Base-by-base conservation (phyloP, 2,329 filamentous ascomycete species). In the Sporothrix schenckii region DNA sequence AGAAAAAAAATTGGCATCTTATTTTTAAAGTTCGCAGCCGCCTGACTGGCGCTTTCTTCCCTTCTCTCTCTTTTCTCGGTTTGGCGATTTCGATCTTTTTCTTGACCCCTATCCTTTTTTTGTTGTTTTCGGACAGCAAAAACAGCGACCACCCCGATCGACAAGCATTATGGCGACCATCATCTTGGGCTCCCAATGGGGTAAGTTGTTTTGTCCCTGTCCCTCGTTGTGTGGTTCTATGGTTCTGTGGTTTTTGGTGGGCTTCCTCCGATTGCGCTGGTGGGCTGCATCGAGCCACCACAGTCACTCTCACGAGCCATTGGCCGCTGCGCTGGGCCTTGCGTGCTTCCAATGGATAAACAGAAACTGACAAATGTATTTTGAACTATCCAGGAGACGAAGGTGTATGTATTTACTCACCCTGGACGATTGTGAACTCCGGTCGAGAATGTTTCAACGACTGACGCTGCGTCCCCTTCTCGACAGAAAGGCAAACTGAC, bases 171-270 rank as follows among this genome's bases (percentile, higher is more conserved):
- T 84, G 80, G 84, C 85, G 70, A 88, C 86, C 60, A 83, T 88
- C 72, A 84, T 87, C 74, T 82, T 88, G 74, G 87, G 87, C 72
- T 82, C 84, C 76, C 86, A 88, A 80, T 89, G 86, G 83, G 87
- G 86, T 80, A 83, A 87, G 76, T 74, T 61, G 16, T 60, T 30
- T 30, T 30, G 4, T 52, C 69, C 34, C 39, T 69, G 66, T 72
- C 34, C 61, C 47, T 49, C 24, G 24, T 49, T n/a, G 24, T 71
- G 13, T 44, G 75, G 39, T 50, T 24, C 24, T 19, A 6, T 9
- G 34, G 34, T 49, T 44, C 41, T 16, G 2, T 44, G 41, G 7
- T 44, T 16, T 10, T 14, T 21, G 49, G 44, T 49, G 44, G 34
- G 34, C 41, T 53, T 53, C 53, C 50, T 52, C 58, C 58, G 56